Conservation (phyloP, 2,329 filamentous ascomycete genomes). For the Pestalotiopsis sp. region DNA sequence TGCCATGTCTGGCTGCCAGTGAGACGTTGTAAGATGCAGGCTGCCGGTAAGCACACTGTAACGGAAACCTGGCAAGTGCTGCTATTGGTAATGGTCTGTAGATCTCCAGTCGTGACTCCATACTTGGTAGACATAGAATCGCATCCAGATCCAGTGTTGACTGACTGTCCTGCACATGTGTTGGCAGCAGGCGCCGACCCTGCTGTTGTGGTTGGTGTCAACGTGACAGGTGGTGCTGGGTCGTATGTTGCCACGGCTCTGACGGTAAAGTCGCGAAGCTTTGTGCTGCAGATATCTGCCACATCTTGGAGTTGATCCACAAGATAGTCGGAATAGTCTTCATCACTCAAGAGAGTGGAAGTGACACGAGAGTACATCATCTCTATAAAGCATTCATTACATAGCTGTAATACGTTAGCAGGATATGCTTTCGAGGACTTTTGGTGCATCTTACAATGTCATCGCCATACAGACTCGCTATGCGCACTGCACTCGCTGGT, state of each 20-base stretch:
- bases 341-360: not conserved
- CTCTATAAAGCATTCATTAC: constrained; percentile 7
- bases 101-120: constrained; percentile 1
- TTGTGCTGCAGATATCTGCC: constrained; percentile 3
- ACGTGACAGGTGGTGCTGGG: not conserved
- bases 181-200: not conserved
- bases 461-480: constrained; percentile 6
- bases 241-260: not conserved
- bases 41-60: not conserved
- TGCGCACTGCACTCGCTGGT: not conserved
- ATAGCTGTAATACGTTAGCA: not conserved
- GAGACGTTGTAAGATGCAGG: constrained; percentile 4
- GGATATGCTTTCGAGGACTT: not conserved
- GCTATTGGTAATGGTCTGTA: not conserved
- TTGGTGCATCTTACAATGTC: not conserved
- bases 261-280: not conserved
- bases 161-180: constrained; percentile 4
- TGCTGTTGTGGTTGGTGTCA: not conserved
- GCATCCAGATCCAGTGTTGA: not conserved
- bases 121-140: constrained; percentile 5
- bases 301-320: constrained; percentile 9
- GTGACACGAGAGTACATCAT: constrained; percentile 8
- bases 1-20: not conserved
- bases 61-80: not conserved
- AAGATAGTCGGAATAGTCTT: constrained; percentile 13